Evolutionary conservation across 495 filamentous ascomycete species (phyloP).

Genomic region (Daldinia decipiens): DNA sequence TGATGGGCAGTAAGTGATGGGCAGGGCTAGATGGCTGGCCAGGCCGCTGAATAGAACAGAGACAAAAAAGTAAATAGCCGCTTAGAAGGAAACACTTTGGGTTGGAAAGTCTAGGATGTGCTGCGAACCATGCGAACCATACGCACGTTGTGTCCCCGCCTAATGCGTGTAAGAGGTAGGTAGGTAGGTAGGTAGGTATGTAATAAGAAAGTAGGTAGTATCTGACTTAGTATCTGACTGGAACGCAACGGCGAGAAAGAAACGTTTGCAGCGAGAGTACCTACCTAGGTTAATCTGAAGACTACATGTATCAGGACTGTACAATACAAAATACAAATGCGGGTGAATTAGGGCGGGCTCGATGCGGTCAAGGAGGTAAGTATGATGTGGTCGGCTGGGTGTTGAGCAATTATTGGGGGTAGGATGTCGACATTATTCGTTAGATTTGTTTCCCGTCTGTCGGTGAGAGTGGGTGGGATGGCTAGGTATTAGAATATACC

Average conservation of each 20-base stretch:
- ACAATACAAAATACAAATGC: conserved; percentile 11
- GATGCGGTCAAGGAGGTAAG: conserved; percentile 36
- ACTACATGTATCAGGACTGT: not conserved
- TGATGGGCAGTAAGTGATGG: not conserved
- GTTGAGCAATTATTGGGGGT: conserved; percentile 33
- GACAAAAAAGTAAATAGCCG: conserved; percentile 21
- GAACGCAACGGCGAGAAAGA: conserved; percentile 32
- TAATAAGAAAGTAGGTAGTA: conserved; percentile 22
- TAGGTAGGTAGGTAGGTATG: conserved; percentile 18
- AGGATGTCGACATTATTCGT: conserved; percentile 32
- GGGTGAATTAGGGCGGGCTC: conserved; percentile 24
- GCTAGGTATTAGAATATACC: conserved; percentile 13
- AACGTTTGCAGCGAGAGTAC: conserved; percentile 27
- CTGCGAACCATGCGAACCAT: conserved; percentile 16
- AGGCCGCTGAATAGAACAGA: conserved; percentile 1
- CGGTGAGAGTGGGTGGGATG: conserved; percentile 34
- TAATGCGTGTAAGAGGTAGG: conserved; percentile 21
- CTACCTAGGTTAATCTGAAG: too few relatives aligned
- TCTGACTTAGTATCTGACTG: conserved; percentile 28
- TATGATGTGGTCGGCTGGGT: conserved; percentile 40
- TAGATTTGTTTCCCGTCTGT: conserved; percentile 7
- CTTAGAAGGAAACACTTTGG: conserved; percentile 36
- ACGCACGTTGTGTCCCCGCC: conserved; percentile 34
- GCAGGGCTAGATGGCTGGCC: not conserved
- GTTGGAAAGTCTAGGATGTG: conserved; percentile 30